Conservation (phyloP, 75 land plant species). For the Selaginella tamariscina region DNA sequence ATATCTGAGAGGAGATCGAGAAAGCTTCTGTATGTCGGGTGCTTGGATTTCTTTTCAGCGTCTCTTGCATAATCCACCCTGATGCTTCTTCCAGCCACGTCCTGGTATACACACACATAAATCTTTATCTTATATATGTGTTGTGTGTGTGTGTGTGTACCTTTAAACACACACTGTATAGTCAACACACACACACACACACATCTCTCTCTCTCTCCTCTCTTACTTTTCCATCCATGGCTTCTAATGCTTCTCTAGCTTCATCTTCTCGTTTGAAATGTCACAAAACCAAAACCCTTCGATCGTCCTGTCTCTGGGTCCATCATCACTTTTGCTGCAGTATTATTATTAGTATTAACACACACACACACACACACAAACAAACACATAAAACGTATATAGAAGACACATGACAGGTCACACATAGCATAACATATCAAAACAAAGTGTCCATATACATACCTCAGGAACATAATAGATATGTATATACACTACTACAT, state of each 20-base stretch:
- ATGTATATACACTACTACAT: too few relatives aligned
- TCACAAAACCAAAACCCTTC: slow-evolving; percentile 8
- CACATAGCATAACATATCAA: too few relatives aligned
- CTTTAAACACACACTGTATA: too few relatives aligned
- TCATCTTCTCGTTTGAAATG: neutral
- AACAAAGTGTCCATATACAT: too few relatives aligned
- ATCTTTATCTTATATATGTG: neutral
- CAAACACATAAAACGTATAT: neutral
- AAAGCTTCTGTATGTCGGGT: neutral
- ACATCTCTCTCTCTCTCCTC: too few relatives aligned
- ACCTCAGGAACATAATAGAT: too few relatives aligned
- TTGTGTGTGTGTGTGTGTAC: too few relatives aligned
- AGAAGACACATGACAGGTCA: neutral
- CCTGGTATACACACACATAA: neutral
- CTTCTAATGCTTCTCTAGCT: neutral
- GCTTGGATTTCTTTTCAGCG: neutral
- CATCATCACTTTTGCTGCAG: slow-evolving; percentile 9
- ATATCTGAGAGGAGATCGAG: neutral
- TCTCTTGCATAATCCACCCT: neutral
- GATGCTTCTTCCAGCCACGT: neutral
- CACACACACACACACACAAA: neutral
- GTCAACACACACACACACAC: neutral
- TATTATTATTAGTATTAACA: neutral
- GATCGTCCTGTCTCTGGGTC: slow-evolving; percentile 5
- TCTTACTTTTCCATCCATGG: slow-evolving; percentile 8